These are phyloP conservation scores for Skeletonema potamos DNA, from an alignment of 108 stramenopile species.

Conservation along the genomic window DNA sequence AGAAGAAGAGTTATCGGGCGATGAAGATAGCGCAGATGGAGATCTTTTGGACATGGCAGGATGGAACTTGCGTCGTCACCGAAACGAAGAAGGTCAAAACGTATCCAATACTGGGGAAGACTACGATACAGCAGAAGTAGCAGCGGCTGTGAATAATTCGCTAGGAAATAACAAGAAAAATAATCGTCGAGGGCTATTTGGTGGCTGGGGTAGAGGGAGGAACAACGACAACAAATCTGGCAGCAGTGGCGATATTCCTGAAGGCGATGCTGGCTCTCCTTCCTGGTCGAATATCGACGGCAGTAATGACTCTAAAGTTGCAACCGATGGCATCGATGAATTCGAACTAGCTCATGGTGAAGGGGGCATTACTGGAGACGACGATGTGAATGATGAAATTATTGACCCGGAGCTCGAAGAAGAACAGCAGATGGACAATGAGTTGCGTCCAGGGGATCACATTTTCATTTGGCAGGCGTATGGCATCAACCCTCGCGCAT, in stretches of 20 bases:
- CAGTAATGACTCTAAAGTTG: background rate
- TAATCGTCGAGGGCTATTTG: conserved; percentile 22
- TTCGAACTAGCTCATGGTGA: conserved; percentile 9
- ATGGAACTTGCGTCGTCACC: conserved; percentile 23
- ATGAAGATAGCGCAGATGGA: conserved; percentile 9
- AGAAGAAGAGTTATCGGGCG: background rate
- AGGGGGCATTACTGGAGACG: conserved; percentile 12
- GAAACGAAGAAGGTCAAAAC: background rate
- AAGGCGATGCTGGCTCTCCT: background rate
- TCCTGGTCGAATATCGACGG: conserved; percentile 7
- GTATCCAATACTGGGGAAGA: background rate
- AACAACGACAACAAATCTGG: background rate
- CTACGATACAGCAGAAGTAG: conserved; percentile 1
- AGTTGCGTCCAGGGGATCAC: conserved; percentile 48
- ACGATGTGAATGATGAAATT: background rate
- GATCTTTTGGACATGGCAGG: conserved; percentile 34
- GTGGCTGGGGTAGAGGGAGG: conserved; percentile 1
- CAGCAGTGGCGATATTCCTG: background rate
- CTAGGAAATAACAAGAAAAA: background rate
- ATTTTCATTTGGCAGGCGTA: conserved; percentile 49
- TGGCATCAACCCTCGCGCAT: conserved; percentile 45
- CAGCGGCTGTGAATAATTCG: background rate
- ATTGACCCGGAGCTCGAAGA: conserved; percentile 17
- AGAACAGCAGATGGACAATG: conserved; percentile 32
- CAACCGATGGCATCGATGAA: conserved; percentile 21